Evolutionary conservation across 805 yeast genomes (phyloP), one percentile per base, ranked within the genome.

Genomic region (Isabelozyma rhagii): DNA sequence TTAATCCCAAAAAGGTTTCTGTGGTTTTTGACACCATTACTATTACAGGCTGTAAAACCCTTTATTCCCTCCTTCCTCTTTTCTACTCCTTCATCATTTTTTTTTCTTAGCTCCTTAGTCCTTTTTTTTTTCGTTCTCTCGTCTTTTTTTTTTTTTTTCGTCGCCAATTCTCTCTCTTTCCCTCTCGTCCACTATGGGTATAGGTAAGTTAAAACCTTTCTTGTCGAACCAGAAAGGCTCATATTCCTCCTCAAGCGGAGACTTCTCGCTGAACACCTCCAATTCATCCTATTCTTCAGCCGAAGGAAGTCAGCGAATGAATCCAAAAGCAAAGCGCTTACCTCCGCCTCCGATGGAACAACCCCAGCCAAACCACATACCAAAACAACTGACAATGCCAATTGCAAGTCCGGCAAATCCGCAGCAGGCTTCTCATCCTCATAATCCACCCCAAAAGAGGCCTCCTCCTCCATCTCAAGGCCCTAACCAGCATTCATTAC

Each of bases 211-310:
- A 13, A 31, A 31, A 4, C 36, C 36, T 31, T 31, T 31, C 36
- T 8, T 31, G 2, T 31, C n/a, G 36, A 31, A 31, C n/a, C 36
- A 31, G n/a, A 15, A 31, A 31, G 4, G 38, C 8, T 28, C 45
- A 3, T 44, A 39, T 38, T 64, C 68, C 11, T 51, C 56, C 41
- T 55, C 56, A 25, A 65, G 67, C 36, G 67, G 72, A 53, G 75
- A 71, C 28, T 65, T 70, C 42, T 71, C 61, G 69, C 49, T 64
- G 51, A 61, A 63, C 14, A 58, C 58, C 13, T 67, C 72, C 17
- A 63, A 61, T 40, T 62, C 68, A 39, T 68, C 71, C 15, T 57
- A 58, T 45, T 63, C 72, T 4, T 66, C 72, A 18, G 45, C 52
- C 43, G 68, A 64, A 25, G 25, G 25, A 21, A 6, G 25, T 6